These are phyloP conservation scores for Phaeotremella skinneri DNA, from an alignment of 768 basidiomycete species.

Conservation along the genomic window DNA sequence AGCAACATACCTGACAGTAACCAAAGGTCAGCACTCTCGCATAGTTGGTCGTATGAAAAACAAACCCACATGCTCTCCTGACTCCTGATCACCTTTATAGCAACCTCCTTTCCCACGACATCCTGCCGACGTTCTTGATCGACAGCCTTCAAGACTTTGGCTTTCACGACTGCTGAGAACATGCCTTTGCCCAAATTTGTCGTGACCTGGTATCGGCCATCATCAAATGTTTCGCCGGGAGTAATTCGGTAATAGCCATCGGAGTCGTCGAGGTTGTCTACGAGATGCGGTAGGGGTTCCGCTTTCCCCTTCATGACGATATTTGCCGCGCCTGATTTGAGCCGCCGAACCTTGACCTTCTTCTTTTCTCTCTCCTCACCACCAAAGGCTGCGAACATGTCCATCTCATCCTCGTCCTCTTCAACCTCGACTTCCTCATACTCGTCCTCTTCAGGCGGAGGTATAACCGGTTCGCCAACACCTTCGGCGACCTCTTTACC, in stretches of 20 bases:
- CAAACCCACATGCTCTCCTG: conserved; percentile 89
- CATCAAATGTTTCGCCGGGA: conserved; percentile 88
- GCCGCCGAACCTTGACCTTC: conserved; percentile 50
- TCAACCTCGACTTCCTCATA: conserved; percentile 41
- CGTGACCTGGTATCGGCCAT: conserved; percentile 89
- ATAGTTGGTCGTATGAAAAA: background rate
- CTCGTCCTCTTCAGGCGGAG: conserved; percentile 21
- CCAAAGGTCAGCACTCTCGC: conserved; percentile 6
- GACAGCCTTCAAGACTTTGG: conserved; percentile 65
- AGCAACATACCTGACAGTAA: conserved; percentile 84
- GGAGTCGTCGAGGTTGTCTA: conserved; percentile 86
- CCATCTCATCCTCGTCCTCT: conserved; percentile 61
- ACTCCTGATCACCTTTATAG: conserved; percentile 92
- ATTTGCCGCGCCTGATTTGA: conserved; percentile 16
- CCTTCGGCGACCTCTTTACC: conserved; percentile 39
- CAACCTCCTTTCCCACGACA: conserved; percentile 71
- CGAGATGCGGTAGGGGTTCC: conserved; percentile 52
- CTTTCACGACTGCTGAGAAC: conserved; percentile 95
- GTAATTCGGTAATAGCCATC: conserved; percentile 96
- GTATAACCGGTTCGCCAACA: conserved; percentile 34
- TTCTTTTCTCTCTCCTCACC: conserved; percentile 57
- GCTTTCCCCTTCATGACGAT: conserved; percentile 57
- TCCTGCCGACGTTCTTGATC: conserved; percentile 55
- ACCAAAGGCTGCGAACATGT: conserved; percentile 79
- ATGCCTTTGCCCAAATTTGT: conserved; percentile 96